These are phyloP conservation scores for Lactarius pseudohatsudake DNA, from an alignment of 768 basidiomycete genomes.

Conservation along the genomic window DNA sequence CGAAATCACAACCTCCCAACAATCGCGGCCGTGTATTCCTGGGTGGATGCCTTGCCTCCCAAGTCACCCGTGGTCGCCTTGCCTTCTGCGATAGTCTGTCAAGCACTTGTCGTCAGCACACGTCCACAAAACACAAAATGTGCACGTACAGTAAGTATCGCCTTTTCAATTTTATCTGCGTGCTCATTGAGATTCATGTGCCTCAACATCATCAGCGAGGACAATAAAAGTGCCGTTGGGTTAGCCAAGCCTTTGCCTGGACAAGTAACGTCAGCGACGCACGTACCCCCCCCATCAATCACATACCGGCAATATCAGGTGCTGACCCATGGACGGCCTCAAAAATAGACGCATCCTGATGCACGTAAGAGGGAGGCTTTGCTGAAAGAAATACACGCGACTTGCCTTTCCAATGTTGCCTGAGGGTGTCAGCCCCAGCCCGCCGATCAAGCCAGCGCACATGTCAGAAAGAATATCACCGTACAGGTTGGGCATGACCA, in stretches of 20 bases:
- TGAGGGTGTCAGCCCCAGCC: constrained; percentile 94
- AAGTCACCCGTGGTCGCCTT: constrained; percentile 94
- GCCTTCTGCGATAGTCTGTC: constrained; percentile 94
- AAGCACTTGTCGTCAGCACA: constrained; percentile 10
- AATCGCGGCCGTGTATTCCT: constrained; percentile 88
- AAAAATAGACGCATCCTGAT: constrained; percentile 95
- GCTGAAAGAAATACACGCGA: neutral
- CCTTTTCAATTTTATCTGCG: constrained; percentile 89
- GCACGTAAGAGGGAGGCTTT: constrained; percentile 14
- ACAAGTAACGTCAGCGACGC: constrained; percentile 8
- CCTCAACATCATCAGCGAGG: constrained; percentile 97
- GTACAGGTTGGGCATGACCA: constrained; percentile 99
- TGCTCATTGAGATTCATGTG: constrained; percentile 89
- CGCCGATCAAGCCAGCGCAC: constrained; percentile 98
- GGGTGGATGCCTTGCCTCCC: constrained; percentile 88
- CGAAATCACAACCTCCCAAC: constrained; percentile 57
- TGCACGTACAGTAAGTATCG: constrained; percentile 74
- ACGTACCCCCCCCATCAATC: neutral
- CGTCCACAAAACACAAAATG: constrained; percentile 1
- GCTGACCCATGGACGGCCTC: constrained; percentile 99
- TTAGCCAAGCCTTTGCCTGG: constrained; percentile 90
- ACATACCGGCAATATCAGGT: constrained; percentile 92
- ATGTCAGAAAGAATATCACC: constrained; percentile 97
- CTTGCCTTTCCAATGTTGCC: constrained; percentile 94
- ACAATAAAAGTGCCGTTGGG: constrained; percentile 96